Percentiles rank a stretch among this genome's conserved stretches.
Conservation (phyloP, 2,329 filamentous ascomycete species). For the Tricladium varicosporioides region DNA sequence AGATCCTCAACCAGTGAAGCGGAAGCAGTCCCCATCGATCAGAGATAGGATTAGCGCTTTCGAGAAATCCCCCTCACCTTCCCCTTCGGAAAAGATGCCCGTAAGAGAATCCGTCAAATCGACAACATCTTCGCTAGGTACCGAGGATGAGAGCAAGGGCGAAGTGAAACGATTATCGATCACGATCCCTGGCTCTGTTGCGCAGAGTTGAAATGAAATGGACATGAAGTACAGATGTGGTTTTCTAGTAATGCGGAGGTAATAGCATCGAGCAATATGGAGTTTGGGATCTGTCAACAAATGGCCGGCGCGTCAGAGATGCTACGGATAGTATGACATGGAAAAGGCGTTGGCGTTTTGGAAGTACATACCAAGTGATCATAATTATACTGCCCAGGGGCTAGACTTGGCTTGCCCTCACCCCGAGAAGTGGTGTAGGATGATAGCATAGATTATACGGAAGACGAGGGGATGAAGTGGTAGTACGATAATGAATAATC, state of each 20-base stretch:
- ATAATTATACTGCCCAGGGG: constrained; percentile 18
- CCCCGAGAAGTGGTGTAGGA: neutral
- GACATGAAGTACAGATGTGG: neutral
- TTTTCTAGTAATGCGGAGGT: neutral
- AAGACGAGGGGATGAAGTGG: neutral
- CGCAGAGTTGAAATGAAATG: constrained; percentile 7
- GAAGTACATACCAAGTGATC: constrained; percentile 13
- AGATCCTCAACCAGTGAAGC: neutral
- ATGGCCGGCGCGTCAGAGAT: constrained; percentile 13
- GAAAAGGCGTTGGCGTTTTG: constrained; percentile 14
- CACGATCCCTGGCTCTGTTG: constrained; percentile 36
- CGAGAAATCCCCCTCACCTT: neutral
- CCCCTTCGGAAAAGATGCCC: constrained; percentile 10
- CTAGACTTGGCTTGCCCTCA: constrained; percentile 1
- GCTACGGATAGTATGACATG: constrained; percentile 4
- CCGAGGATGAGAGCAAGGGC: constrained; percentile 28
- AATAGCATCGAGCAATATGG: constrained; percentile 2
- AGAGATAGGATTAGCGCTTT: constrained; percentile 1
- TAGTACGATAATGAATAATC: constrained; percentile 10
- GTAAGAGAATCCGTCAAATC: constrained; percentile 24
- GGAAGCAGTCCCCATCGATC: neutral
- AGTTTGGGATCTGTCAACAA: constrained; percentile 5
- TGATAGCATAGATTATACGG: constrained; percentile 12
- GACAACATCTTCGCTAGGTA: constrained; percentile 18
- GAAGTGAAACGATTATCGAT: constrained; percentile 36